These are phyloP conservation scores for Lagenidium giganteum DNA, from an alignment of 352 stramenopile species.

Conservation along the genomic window DNA sequence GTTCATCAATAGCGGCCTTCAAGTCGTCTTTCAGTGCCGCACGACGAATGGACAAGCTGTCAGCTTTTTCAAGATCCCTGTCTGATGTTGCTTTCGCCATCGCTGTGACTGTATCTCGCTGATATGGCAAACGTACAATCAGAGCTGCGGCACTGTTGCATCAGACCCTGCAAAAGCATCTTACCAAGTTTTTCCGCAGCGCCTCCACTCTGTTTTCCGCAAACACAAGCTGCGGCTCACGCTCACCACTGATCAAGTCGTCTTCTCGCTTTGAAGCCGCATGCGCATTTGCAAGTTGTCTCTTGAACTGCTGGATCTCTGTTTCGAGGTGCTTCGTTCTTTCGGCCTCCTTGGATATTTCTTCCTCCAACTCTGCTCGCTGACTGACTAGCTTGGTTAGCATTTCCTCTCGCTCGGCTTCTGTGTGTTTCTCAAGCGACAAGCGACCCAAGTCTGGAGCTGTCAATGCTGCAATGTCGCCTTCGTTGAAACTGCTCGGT, in stretches of 20 bases:
- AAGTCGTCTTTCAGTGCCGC: slow-evolving; percentile 65
- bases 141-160: too few species aligned
- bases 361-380: slow-evolving; percentile 42
- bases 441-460: slow-evolving; percentile 57
- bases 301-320: slow-evolving; percentile 61
- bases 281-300: slow-evolving; percentile 58
- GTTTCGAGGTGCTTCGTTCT: slow-evolving; percentile 44
- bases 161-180: background rate
- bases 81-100: slow-evolving; percentile 48
- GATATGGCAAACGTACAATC: background rate
- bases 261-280: slow-evolving; percentile 66
- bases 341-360: slow-evolving; percentile 57
- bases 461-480: too few species aligned
- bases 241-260: slow-evolving; percentile 75
- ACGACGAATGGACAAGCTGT: slow-evolving; percentile 61
- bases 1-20: slow-evolving; percentile 60
- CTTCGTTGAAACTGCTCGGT: slow-evolving; percentile 56
- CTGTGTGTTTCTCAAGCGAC: slow-evolving; percentile 54
- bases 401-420: slow-evolving; percentile 52
- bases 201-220: slow-evolving; percentile 70
- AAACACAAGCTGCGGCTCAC: slow-evolving; percentile 72
- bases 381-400: slow-evolving; percentile 54
- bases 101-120: slow-evolving; percentile 55
- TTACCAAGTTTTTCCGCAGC: slow-evolving; percentile 60
- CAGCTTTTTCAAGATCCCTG: slow-evolving; percentile 47